Evolutionary conservation across 1,284 basidiomycete species (phyloP).

Genomic region (Fomitopsis pinicola): DNA sequence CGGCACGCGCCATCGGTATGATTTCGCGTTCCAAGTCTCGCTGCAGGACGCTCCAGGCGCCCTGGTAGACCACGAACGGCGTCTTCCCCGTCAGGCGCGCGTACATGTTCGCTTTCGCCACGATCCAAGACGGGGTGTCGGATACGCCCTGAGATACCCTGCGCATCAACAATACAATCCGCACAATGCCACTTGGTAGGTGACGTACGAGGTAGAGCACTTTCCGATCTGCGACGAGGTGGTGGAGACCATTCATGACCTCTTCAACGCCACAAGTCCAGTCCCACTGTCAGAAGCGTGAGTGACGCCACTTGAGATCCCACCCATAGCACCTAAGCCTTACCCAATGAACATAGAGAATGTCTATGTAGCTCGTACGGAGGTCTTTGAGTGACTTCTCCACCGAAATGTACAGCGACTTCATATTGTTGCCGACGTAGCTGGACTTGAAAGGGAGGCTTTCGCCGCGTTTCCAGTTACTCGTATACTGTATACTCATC

Average conservation of each 20-base stretch:
- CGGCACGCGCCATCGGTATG: conserved; percentile 43
- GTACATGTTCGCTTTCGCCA: conserved; percentile 46
- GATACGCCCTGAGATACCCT: conserved; percentile 21
- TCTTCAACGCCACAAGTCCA: conserved; percentile 42
- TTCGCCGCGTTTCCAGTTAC: conserved; percentile 13
- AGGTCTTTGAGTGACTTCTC: conserved; percentile 49
- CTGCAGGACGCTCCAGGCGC: conserved; percentile 40
- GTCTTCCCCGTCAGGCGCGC: conserved; percentile 41
- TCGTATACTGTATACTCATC: conserved; percentile 1
- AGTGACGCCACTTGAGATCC: too few species aligned
- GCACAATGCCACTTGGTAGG: neutral
- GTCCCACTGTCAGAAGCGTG: conserved; percentile 13
- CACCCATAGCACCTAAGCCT: neutral
- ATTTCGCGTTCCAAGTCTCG: conserved; percentile 49
- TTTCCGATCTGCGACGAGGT: conserved; percentile 37
- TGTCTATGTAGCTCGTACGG: conserved; percentile 50
- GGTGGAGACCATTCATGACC: conserved; percentile 46
- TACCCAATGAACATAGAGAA: conserved; percentile 48
- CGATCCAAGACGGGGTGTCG: conserved; percentile 52
- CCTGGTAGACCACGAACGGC: conserved; percentile 49
- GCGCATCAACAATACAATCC: neutral
- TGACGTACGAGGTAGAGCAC: conserved; percentile 38
- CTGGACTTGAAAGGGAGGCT: conserved; percentile 31
- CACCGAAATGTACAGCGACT: conserved; percentile 41
- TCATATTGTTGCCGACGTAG: conserved; percentile 45